Evolutionary conservation across 768 basidiomycete species (phyloP).

Genomic region (Tylopilus vinaceipallidus): DNA sequence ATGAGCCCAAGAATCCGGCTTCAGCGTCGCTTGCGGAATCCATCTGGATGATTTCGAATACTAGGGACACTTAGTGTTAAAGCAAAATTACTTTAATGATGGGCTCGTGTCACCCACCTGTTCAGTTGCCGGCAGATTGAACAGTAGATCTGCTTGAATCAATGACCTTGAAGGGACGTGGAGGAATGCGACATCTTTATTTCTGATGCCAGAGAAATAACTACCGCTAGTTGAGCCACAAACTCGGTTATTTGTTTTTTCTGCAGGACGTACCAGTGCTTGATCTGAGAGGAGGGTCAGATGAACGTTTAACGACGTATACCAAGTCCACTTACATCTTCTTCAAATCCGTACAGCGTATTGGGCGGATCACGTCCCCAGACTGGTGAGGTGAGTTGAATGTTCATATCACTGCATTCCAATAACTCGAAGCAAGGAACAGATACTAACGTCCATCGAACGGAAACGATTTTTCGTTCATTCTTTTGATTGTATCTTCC

Average conservation of each 20-base stretch:
- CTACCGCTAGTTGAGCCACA: conserved; percentile 29
- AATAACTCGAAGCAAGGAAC: background rate
- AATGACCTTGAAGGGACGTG: conserved; percentile 70
- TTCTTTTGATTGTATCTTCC: conserved; percentile 49
- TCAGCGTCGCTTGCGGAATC: conserved; percentile 28
- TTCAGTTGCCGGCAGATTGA: conserved; percentile 79
- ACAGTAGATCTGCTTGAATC: conserved; percentile 77
- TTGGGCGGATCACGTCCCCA: conserved; percentile 64
- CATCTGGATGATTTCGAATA: conserved; percentile 38
- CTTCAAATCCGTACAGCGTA: conserved; percentile 77
- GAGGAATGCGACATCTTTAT: conserved; percentile 83
- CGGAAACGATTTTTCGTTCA: conserved; percentile 47
- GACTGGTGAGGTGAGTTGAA: conserved; percentile 27
- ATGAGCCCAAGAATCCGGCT: conserved; percentile 32
- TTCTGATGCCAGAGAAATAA: conserved; percentile 68
- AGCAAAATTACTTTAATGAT: background rate
- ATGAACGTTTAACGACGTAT: background rate
- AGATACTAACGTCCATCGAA: conserved; percentile 62
- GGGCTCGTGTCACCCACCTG: conserved; percentile 44
- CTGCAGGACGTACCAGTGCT: conserved; percentile 41
- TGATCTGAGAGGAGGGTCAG: conserved; percentile 36
- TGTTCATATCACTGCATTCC: background rate
- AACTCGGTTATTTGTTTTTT: background rate
- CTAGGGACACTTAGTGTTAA: conserved; percentile 24
- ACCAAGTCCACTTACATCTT: conserved; percentile 43